These are phyloP conservation scores for Fusarium sp. DNA, from an alignment of 2,329 filamentous ascomycete species.

Conservation along the genomic window DNA sequence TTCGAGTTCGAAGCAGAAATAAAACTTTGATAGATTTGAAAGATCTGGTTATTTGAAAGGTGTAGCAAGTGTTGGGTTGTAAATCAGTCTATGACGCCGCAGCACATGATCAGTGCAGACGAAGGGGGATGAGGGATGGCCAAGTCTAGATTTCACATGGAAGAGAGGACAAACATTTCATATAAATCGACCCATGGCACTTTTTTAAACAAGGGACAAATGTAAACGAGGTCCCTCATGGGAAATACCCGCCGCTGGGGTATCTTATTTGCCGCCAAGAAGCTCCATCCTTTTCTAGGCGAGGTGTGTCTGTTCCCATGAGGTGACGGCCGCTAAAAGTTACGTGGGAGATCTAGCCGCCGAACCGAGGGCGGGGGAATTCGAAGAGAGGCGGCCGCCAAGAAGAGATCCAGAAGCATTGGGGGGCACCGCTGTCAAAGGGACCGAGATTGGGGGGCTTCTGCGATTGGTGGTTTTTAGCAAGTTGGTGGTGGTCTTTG, in stretches of 20 bases:
- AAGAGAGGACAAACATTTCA: not conserved
- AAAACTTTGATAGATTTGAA: not conserved
- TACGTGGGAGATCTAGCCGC: constrained; percentile 13
- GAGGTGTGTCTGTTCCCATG: not conserved
- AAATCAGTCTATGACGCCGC: constrained; percentile 30
- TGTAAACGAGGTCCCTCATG: constrained; percentile 23
- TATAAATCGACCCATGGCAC: not conserved
- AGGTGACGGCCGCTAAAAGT: constrained; percentile 13
- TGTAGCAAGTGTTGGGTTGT: not conserved
- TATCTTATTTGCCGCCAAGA: constrained; percentile 17
- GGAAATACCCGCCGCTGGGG: constrained; percentile 21
- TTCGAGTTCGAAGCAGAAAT: not conserved
- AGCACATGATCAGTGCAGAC: not conserved
- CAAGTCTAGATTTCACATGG: constrained; percentile 8
- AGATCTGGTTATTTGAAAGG: constrained; percentile 1
- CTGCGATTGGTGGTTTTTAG: constrained; percentile 23
- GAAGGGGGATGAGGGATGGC: not conserved
- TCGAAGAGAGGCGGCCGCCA: not conserved
- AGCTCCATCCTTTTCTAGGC: constrained; percentile 16
- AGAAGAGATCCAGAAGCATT: constrained; percentile 23
- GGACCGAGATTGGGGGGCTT: not conserved
- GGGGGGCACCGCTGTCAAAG: constrained; percentile 2
- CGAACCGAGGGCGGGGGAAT: constrained; percentile 35
- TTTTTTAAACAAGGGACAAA: not conserved
- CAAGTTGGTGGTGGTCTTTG: constrained; percentile 1